Evolutionary conservation across 2,329 filamentous ascomycete species (phyloP).

Genomic region (Volutella citrinella): DNA sequence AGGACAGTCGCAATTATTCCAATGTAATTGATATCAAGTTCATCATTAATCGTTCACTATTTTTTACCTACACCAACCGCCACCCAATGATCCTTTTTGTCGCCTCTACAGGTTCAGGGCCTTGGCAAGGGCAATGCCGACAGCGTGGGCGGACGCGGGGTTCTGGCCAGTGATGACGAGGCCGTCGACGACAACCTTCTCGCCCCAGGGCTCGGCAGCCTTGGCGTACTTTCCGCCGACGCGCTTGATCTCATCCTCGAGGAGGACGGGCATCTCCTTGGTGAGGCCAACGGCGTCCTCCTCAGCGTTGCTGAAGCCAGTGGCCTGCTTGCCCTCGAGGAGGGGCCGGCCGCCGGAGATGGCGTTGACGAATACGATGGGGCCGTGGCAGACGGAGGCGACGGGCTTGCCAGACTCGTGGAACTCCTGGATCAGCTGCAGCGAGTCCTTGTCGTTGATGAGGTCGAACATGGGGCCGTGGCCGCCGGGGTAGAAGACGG

Average conservation of each 20-base stretch:
- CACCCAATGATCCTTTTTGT: too few relatives aligned
- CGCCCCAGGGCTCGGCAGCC: constrained; percentile 47
- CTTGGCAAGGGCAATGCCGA: constrained; percentile 51
- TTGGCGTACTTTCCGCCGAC: constrained; percentile 55
- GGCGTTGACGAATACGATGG: constrained; percentile 59
- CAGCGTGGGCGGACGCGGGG: constrained; percentile 47
- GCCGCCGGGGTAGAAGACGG: constrained; percentile 56
- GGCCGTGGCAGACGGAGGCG: constrained; percentile 67
- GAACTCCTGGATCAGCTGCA: constrained; percentile 61
- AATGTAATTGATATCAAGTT: too few relatives aligned
- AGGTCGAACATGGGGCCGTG: constrained; percentile 69
- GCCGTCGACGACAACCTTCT: constrained; percentile 49
- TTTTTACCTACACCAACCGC: too few relatives aligned
- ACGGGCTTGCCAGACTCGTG: constrained; percentile 59
- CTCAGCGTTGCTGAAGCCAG: constrained; percentile 61
- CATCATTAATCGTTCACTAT: too few relatives aligned
- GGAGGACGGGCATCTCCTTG: constrained; percentile 55
- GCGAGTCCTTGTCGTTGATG: constrained; percentile 51
- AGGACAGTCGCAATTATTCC: too few relatives aligned
- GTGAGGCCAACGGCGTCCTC: constrained; percentile 45
- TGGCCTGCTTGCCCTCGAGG: constrained; percentile 54
- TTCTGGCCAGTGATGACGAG: constrained; percentile 58
- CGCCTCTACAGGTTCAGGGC: constrained; percentile 30
- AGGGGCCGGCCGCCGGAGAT: constrained; percentile 51
- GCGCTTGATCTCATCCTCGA: constrained; percentile 53